These are phyloP conservation scores for Daldinia caldariorum DNA, from an alignment of 495 filamentous ascomycete species.

Conservation along the genomic window DNA sequence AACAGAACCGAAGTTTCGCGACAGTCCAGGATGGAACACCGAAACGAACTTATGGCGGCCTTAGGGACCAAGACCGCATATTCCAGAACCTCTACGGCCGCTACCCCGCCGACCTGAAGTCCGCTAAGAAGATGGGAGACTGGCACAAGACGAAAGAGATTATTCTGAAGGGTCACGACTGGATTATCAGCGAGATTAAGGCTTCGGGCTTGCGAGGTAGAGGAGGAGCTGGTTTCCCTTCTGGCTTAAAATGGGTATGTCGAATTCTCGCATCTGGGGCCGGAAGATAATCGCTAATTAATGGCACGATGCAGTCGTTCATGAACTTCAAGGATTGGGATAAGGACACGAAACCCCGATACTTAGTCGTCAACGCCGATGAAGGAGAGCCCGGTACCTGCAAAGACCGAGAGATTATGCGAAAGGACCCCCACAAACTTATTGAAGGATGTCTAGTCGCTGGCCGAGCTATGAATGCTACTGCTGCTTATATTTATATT, in stretches of 20 bases:
- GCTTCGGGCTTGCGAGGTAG: slow-evolving; percentile 93
- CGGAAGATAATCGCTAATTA: slow-evolving; percentile 37
- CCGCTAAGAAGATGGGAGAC: slow-evolving; percentile 97
- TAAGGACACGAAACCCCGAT: slow-evolving; percentile 94
- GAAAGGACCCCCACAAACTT: slow-evolving; percentile 98
- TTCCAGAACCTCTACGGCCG: slow-evolving; percentile 98
- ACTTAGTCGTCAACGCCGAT: slow-evolving; percentile 97
- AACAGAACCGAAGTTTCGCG: slow-evolving; percentile 68
- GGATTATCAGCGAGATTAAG: slow-evolving; percentile 98
- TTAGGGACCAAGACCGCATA: slow-evolving; percentile 96
- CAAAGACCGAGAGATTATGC: slow-evolving; percentile 99
- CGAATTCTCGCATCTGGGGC: neutral
- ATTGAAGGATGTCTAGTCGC: slow-evolving; percentile 97
- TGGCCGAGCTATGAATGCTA: slow-evolving; percentile 96
- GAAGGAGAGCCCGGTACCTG: slow-evolving; percentile 99
- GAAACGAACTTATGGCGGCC: slow-evolving; percentile 81
- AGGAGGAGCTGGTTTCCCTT: slow-evolving; percentile 97
- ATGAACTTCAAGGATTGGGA: slow-evolving; percentile 99
- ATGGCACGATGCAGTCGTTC: slow-evolving; percentile 74
- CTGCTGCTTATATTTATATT: slow-evolving; percentile 99
- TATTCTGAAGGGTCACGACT: slow-evolving; percentile 93
- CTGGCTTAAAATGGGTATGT: slow-evolving; percentile 97
- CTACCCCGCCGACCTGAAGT: slow-evolving; percentile 88
- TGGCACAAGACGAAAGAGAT: slow-evolving; percentile 99
- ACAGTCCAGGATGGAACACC: slow-evolving; percentile 84